Evolutionary conservation across 176 grass and related monocot genomes (phyloP), one percentile per base, ranked within the genome.

Genomic region (Panicum miliaceum): DNA sequence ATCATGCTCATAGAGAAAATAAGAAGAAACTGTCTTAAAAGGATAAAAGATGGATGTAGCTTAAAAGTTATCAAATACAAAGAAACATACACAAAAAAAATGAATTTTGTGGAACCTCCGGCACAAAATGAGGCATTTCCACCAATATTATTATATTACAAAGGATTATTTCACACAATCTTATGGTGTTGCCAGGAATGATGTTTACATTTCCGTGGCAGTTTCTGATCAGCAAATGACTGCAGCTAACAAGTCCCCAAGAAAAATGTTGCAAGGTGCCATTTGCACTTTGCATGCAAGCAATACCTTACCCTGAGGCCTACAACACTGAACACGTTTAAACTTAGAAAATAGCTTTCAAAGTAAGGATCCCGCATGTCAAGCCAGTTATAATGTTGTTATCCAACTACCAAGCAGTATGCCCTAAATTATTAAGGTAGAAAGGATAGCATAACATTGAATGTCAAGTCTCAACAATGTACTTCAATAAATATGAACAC

Each of bases 141-240:
- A 77, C 45, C 12, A 45, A 46, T 54, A 72, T n/a, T n/a, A n/a
- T n/a, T n/a, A n/a, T n/a, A n/a, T 64, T 68, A 54, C 7, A 25
- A 84, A 86, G 65, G 19, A 64, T 45, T 16, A 48, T 10, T 0
- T 27, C 73, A 77, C 14, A 54, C 2, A 78, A 77, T 75, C 5
- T 25, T 32, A 29, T 27, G 12, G 40, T 68, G 12, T 64, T 38
- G 20, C 48, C 8, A 67, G 4, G 7, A 84, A 74, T 40, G 12
- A 61, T 81, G 16, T 59, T 50, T 34, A 38, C 29, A 84, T 58
- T 73, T 67, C 22, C 8, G 46, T 50, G 14, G 5, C 18, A 79
- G 47, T 47, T 48, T 77, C 65, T 38, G n/a, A 79, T 80, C n/a
- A 75, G 56, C 73, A 66, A 36, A 88, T 19, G 50, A 80, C 0